Conservation (phyloP, 176 grass and related monocot genomes). For the Aegilops longissima region DNA sequence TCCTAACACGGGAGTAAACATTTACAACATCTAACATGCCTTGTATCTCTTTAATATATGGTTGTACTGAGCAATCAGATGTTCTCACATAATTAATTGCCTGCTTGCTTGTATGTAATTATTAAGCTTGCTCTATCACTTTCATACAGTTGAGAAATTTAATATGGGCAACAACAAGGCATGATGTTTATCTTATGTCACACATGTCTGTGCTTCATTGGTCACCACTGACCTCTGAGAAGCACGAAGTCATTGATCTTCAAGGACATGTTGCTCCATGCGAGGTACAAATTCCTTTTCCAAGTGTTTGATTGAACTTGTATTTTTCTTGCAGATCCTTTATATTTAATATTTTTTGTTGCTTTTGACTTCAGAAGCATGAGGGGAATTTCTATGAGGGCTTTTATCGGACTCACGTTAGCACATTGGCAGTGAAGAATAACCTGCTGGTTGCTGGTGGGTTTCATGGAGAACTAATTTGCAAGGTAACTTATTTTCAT, state of each 20-base stretch:
- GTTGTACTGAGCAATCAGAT: conserved; percentile 16
- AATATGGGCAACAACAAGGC: conserved; percentile 79
- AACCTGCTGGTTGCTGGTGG: conserved; percentile 81
- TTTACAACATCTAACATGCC: not conserved
- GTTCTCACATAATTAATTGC: conserved; percentile 3
- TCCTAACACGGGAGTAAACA: not conserved
- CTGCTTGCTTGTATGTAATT: not conserved
- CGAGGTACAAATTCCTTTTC: conserved; percentile 54
- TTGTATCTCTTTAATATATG: not conserved
- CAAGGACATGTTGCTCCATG: conserved; percentile 60
- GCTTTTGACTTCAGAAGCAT: conserved; percentile 60
- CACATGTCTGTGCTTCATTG: conserved; percentile 76
- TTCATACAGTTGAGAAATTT: conserved; percentile 85
- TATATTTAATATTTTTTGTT: conserved; percentile 20
- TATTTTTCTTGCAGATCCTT: conserved; percentile 3
- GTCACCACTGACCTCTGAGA: conserved; percentile 56
- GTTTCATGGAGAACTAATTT: conserved; percentile 87
- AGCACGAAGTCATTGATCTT: conserved; percentile 65
- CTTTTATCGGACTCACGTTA: conserved; percentile 78
- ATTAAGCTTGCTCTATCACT: not conserved
- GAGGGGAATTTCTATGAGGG: conserved; percentile 76
- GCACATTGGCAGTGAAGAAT: conserved; percentile 74
- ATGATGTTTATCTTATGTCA: conserved; percentile 85
- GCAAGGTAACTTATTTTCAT: conserved; percentile 61
- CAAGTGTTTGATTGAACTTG: not conserved